Evolutionary conservation across 1,284 basidiomycete species (phyloP).

Genomic region (Ceratobasidium sp.): DNA sequence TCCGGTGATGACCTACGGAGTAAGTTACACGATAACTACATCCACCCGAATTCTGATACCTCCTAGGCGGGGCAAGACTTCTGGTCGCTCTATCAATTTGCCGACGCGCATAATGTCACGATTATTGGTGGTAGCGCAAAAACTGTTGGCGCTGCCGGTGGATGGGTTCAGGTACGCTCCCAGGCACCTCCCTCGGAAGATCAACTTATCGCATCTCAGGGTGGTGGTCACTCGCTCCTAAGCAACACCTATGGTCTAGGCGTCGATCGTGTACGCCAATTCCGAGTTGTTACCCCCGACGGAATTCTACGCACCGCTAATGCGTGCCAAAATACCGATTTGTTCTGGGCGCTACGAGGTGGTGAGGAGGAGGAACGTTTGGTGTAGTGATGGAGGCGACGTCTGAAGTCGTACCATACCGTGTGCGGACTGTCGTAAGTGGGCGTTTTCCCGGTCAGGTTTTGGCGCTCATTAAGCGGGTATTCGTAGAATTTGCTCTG

Average conservation of each 20-base stretch:
- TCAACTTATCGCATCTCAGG: constrained; percentile 47
- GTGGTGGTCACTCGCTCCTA: constrained; percentile 55
- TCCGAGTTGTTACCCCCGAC: constrained; percentile 58
- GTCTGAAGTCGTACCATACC: constrained; percentile 8
- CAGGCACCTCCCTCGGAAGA: background rate
- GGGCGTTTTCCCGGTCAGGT: background rate
- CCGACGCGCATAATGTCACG: constrained; percentile 38
- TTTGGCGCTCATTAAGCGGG: too few species aligned
- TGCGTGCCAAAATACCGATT: constrained; percentile 50
- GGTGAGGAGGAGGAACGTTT: constrained; percentile 40
- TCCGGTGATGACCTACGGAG: constrained; percentile 34
- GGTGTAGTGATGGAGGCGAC: constrained; percentile 34
- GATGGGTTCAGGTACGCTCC: constrained; percentile 23
- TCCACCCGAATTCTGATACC: background rate
- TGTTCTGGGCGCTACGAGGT: constrained; percentile 54
- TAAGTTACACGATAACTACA: background rate
- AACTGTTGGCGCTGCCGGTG: constrained; percentile 24
- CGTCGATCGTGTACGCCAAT: constrained; percentile 56
- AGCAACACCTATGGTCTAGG: constrained; percentile 33
- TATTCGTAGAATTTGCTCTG: background rate
- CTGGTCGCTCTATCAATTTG: constrained; percentile 27
- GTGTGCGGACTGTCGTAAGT: constrained; percentile 3
- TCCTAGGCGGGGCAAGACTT: constrained; percentile 30
- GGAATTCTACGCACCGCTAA: constrained; percentile 54
- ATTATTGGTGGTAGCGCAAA: constrained; percentile 38